phyloP scores from a whole-genome alignment of 495 filamentous ascomycete species.

The Opeltia flavorubescens region DNA sequence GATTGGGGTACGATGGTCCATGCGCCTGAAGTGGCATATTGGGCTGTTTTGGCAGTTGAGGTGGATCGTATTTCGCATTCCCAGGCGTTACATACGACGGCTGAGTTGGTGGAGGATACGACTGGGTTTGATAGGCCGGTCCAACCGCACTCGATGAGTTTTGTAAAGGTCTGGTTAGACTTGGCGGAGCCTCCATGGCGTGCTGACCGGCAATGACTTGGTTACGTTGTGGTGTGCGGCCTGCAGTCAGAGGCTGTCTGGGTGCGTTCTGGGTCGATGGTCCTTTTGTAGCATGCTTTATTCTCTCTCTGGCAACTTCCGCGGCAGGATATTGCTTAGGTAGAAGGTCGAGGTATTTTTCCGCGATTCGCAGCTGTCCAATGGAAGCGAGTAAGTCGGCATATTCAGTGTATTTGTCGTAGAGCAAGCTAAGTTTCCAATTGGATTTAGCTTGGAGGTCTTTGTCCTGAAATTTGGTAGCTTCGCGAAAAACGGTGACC shows the following conservation, averaged over 20 bases:
- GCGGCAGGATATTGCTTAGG: slow-evolving; percentile 78
- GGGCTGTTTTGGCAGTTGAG: slow-evolving; percentile 5
- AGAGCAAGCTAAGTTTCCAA: slow-evolving; percentile 82
- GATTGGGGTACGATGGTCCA: slow-evolving; percentile 24
- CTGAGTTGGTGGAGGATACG: slow-evolving; percentile 42
- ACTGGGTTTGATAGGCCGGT: slow-evolving; percentile 27
- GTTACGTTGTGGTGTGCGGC: slow-evolving; percentile 18
- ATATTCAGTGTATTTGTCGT: slow-evolving; percentile 94
- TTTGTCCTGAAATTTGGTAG: slow-evolving; percentile 76
- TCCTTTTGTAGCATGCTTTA: slow-evolving; percentile 74
- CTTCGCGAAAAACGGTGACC: slow-evolving; percentile 90
- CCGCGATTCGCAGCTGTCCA: slow-evolving; percentile 71
- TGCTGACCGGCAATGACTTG: slow-evolving; percentile 20
- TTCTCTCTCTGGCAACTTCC: slow-evolving; percentile 71
- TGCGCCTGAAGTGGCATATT: slow-evolving; percentile 23
- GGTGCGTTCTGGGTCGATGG: slow-evolving; percentile 26
- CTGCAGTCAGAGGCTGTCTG: slow-evolving; percentile 20
- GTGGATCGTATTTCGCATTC: slow-evolving; percentile 25
- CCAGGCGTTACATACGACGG: slow-evolving; percentile 16
- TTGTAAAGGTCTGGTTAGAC: slow-evolving; percentile 14
- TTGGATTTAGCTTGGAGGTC: slow-evolving; percentile 54
- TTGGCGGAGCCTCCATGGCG: neutral
- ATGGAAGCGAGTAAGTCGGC: slow-evolving; percentile 88
- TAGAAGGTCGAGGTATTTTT: slow-evolving; percentile 82
- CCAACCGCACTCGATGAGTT: slow-evolving; percentile 20